Conservation (phyloP, 1,139 yeast species). For the Geotrichum cucujoidarum region DNA sequence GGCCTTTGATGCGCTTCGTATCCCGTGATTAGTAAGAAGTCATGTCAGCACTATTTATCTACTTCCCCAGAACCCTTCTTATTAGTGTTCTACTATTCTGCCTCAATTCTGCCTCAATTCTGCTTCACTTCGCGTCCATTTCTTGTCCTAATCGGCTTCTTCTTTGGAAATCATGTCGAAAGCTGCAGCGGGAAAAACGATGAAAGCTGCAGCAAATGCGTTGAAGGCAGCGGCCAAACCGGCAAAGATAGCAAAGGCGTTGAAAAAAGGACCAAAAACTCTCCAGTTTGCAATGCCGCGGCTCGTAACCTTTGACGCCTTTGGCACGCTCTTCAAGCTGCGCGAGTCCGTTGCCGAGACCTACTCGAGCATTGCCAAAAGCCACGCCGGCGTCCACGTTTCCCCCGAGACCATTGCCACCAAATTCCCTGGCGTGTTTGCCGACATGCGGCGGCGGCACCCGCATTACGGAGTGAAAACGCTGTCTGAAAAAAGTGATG, state of each 20-base stretch:
- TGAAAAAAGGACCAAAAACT: no score
- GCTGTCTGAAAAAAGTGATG: background rate
- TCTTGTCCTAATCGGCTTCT: no score
- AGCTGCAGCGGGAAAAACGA: no score
- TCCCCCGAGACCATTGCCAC: conserved; percentile 18
- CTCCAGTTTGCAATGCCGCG: conserved; percentile 19
- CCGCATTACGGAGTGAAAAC: conserved; percentile 29
- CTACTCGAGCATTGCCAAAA: conserved; percentile 24
- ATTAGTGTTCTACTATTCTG: no score
- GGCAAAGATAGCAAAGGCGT: background rate
- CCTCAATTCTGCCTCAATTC: no score
- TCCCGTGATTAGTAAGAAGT: no score
- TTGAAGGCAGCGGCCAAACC: background rate
- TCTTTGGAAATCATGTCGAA: no score
- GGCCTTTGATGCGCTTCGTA: no score
- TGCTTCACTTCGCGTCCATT: no score
- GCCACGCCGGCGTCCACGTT: conserved; percentile 21
- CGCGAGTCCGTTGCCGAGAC: conserved; percentile 25
- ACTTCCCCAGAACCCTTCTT: no score
- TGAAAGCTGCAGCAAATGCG: background rate
- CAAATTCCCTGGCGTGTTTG: conserved; percentile 23
- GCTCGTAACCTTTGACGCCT: conserved; percentile 31
- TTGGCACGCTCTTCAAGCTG: conserved; percentile 31
- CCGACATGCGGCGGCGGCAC: conserved; percentile 19
- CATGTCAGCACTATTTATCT: no score